Base-by-base conservation (phyloP, 768 basidiomycete species). In the Lanmaoa rubissima region DNA sequence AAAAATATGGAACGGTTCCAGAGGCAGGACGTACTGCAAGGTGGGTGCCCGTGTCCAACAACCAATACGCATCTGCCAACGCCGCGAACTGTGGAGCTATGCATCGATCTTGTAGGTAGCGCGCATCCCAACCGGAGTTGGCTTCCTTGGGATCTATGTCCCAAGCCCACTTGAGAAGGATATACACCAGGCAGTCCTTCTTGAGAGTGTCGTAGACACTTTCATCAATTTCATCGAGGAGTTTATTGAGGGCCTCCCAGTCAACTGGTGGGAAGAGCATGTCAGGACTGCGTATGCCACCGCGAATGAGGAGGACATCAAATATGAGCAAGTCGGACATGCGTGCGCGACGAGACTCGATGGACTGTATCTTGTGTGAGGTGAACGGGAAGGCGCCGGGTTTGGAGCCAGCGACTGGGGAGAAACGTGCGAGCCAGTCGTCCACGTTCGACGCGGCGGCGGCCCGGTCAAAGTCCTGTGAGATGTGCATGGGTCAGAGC, bases 11-110 rank as follows among this genome's bases (percentile, higher is more conserved):
- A 26, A 12, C 4, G 2, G 35, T 32, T 11, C 17, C 6, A 28
- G 28, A 46, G 35, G 40, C 35, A 51, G 48, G 14, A 81, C 87
- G 60, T 69, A 92, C 90, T 46, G 80, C 69, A 49, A 88, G 68
- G 43, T 84, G 75, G n/a, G 79, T 75, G 12, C 87, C 88, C 2
- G 82, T 79, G 72, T 94, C 92, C 57, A 94, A 74, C 68, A 83
- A 74, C 87, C 88, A 94, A 74, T 93, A 93, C 65, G 92, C 91
- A 73, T 90, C 87, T n/a, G 88, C 82, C 46, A 93, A 78, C 5
- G 79, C 74, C 8, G 80, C 76, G 64, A 92, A 92, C 63, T 92
- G 91, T 3, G 89, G 86, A 5, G 88, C 84, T 58, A 94, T 86
- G 63, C 80, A 83, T 31, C 79, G 74, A n/a, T 69, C 82, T 69